Evolutionary conservation across 164 flowering plant genomes (phyloP).

Genomic region (Euptelea pleiosperma): DNA sequence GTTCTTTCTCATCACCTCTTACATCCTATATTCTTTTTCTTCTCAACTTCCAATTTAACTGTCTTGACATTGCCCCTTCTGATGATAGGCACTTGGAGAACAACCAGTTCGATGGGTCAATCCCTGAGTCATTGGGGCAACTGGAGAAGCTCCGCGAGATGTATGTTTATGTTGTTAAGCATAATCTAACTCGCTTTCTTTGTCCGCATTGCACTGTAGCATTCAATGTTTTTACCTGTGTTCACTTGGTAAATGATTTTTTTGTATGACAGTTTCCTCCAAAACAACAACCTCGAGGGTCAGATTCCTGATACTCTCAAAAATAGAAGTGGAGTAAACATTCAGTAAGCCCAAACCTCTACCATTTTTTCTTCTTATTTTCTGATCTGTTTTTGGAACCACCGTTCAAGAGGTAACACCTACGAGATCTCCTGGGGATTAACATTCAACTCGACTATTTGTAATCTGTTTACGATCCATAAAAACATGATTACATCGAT

Average conservation of each 20-base stretch:
- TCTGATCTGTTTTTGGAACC: background rate
- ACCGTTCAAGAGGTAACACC: too few relatives aligned
- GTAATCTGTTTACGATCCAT: background rate
- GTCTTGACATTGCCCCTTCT: background rate
- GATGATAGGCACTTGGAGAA: slow-evolving; percentile 65
- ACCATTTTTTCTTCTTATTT: background rate
- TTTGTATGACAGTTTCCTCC: slow-evolving; percentile 51
- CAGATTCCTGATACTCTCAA: slow-evolving; percentile 33
- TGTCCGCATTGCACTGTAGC: background rate
- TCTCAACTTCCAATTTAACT: background rate
- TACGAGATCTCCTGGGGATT: too few relatives aligned
- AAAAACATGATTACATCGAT: background rate
- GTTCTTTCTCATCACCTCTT: slow-evolving; percentile 9
- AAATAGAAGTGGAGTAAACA: slow-evolving; percentile 27
- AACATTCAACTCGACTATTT: too few relatives aligned
- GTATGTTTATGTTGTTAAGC: slow-evolving; percentile 33
- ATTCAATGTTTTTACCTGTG: background rate
- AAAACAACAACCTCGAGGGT: slow-evolving; percentile 59
- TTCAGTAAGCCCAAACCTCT: slow-evolving; percentile 35
- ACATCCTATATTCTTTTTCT: background rate
- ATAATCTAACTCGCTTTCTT: background rate
- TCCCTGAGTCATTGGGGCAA: slow-evolving; percentile 50
- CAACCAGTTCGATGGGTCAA: slow-evolving; percentile 58
- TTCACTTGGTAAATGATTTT: background rate
- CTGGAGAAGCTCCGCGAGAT: slow-evolving; percentile 48